phyloP scores from a whole-genome alignment of 352 stramenopile genomes.

The Pythium angustatum region DNA sequence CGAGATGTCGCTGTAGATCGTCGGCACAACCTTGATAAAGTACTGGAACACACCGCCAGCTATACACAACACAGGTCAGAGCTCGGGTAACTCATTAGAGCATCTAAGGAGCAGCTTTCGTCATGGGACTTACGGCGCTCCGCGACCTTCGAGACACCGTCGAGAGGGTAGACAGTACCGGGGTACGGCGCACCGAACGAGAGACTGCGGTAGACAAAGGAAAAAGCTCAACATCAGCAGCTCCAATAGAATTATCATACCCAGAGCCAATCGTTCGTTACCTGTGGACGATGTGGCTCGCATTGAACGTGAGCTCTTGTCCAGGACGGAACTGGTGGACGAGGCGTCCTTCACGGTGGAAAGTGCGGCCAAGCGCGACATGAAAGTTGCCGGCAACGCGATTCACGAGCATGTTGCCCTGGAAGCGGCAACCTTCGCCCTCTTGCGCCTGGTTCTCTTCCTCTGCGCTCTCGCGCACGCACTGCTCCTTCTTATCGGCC shows the following conservation, averaged over 20 bases:
- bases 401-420: slow-evolving; percentile 84
- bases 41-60: slow-evolving; percentile 84
- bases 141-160: slow-evolving; percentile 56
- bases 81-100: no score
- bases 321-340: slow-evolving; percentile 84
- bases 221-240: no score
- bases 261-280: slow-evolving; percentile 18
- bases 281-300: slow-evolving; percentile 78
- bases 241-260: no score
- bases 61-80: slow-evolving; percentile 21
- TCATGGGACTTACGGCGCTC: slow-evolving; percentile 35
- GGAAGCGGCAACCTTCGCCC: slow-evolving; percentile 78
- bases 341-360: slow-evolving; percentile 73
- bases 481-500: slow-evolving; percentile 79
- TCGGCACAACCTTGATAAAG: slow-evolving; percentile 88
- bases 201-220: slow-evolving; percentile 33
- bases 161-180: slow-evolving; percentile 44
- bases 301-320: slow-evolving; percentile 78
- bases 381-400: slow-evolving; percentile 87
- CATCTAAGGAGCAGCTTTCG: background rate
- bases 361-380: slow-evolving; percentile 76
- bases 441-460: slow-evolving; percentile 74
- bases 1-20: slow-evolving; percentile 80
- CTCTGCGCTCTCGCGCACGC: slow-evolving; percentile 58
- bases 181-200: slow-evolving; percentile 67